These are phyloP conservation scores for Scenedesmus sp. DNA, from an alignment of 163 green algal genomes.

Conservation along the genomic window DNA sequence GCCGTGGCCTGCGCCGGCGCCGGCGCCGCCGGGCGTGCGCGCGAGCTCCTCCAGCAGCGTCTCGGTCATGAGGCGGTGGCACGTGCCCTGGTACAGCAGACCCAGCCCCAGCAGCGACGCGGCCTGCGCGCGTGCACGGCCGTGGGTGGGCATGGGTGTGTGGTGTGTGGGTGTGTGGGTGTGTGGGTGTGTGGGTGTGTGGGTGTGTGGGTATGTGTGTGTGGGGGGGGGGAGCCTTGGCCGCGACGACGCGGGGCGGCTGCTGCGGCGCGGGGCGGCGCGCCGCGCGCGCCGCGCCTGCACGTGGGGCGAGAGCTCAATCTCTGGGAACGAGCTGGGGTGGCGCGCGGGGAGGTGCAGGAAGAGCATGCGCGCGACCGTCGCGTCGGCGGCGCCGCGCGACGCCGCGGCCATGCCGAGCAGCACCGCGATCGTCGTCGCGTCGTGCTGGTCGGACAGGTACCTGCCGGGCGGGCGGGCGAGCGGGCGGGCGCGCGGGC, in stretches of 20 bases:
- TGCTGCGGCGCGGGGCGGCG: background rate
- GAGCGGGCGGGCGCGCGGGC: too few species aligned
- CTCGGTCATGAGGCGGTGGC: conserved; percentile 89
- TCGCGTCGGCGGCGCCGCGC: conserved; percentile 72
- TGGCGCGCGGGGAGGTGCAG: conserved; percentile 93
- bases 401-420: conserved; percentile 85
- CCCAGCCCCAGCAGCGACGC: conserved; percentile 89
- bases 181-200: too few species aligned
- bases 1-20: conserved; percentile 19
- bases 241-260: too few species aligned
- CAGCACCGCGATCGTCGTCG: conserved; percentile 90
- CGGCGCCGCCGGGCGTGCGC: conserved; percentile 54
- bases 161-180: too few species aligned
- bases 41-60: conserved; percentile 90
- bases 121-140: too few species aligned
- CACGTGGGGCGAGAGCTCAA: conserved; percentile 90
- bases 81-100: conserved; percentile 90
- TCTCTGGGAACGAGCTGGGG: conserved; percentile 85
- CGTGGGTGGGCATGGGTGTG: too few species aligned
- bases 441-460: conserved; percentile 90
- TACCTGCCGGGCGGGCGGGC: conserved; percentile 64
- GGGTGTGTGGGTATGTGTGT: too few species aligned
- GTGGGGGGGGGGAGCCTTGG: too few species aligned
- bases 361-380: conserved; percentile 88
- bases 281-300: conserved; percentile 62